Evolutionary conservation across 2,329 filamentous ascomycete species (phyloP).

Genomic region (Fusarium multiceps): DNA sequence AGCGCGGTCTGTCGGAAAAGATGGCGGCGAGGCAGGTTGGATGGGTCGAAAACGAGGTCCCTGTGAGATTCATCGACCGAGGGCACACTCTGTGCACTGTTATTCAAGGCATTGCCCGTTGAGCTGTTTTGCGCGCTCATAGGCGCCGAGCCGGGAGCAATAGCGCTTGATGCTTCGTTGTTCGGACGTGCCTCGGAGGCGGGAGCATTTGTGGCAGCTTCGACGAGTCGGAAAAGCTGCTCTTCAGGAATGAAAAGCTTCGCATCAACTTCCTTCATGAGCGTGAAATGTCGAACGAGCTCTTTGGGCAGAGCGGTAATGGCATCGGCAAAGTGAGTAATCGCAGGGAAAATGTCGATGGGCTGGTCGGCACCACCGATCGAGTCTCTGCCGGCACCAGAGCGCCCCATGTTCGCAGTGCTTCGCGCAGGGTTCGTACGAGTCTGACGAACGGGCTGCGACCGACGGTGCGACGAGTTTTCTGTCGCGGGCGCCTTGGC

Average conservation of each 20-base stretch:
- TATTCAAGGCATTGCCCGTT: constrained; percentile 53
- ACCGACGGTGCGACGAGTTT: constrained; percentile 64
- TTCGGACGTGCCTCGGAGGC: constrained; percentile 58
- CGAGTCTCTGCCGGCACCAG: constrained; percentile 58
- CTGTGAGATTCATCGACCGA: constrained; percentile 59
- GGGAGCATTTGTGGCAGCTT: constrained; percentile 67
- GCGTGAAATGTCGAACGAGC: constrained; percentile 93
- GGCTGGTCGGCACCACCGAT: constrained; percentile 65
- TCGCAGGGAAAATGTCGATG: constrained; percentile 74
- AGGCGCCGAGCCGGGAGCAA: constrained; percentile 57
- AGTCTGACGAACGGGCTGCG: constrained; percentile 73
- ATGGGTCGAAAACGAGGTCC: constrained; percentile 62
- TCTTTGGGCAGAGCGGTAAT: constrained; percentile 94
- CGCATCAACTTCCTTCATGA: constrained; percentile 97
- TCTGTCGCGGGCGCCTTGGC: constrained; percentile 60
- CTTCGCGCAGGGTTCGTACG: constrained; percentile 72
- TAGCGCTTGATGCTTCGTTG: constrained; percentile 58
- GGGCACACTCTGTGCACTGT: constrained; percentile 52
- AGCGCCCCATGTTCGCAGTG: constrained; percentile 60
- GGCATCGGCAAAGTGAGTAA: constrained; percentile 86
- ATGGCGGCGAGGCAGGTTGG: constrained; percentile 74
- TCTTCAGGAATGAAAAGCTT: constrained; percentile 93
- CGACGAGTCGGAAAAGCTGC: constrained; percentile 79
- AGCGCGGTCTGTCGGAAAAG: constrained; percentile 82
- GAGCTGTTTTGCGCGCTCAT: constrained; percentile 64